Base-by-base conservation (phyloP, 2,329 filamentous ascomycete genomes). In the Exophiala viscosa region DNA sequence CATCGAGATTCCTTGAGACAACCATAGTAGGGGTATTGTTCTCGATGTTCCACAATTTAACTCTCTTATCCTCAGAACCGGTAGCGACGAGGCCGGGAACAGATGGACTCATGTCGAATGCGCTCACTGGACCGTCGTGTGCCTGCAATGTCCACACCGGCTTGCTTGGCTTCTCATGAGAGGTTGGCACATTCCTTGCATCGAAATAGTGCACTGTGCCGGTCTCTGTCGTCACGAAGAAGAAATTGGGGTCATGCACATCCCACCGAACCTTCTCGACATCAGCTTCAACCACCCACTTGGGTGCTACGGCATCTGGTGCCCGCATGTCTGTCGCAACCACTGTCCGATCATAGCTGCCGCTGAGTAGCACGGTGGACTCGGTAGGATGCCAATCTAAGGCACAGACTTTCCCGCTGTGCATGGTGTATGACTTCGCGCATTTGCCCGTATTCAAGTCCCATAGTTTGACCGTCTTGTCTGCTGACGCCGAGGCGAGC, bases 381-480 rank as follows among this genome's bases (percentile, higher is more conserved):
- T 96, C 88, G 39, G 79, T 81, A 0, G 88, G 81, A 75, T 97
- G 90, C 93, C 95, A 99, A 60, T 92, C 87, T 51, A 99, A 76
- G 17, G 92, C 90, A 79, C 91, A 99, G 61, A 97, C 91, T 76
- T 99, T 99, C 78, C 96, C 93, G 33, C 89, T 95, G 74, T 99
- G 93, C 73, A 95, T 89, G 13, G 83, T 80, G 78, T 99, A 99
- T 40, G 91, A 96, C 75, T 96, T 93, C 64, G 93, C 93, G 71
- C 90, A 96, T 70, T 86, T 90, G 56, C 88, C 82, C 2, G 90
- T 96, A 75, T 90, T 88, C 58, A 99, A 77, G 69, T 99, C 93
- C 93, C 93, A 99, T 15, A 99, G 81, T 77, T 99, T 99, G 66
- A 97, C 85, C 2, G 93, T 99, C 75, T 91, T 90, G 75, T 99